Base-by-base conservation (phyloP, 306 rosid genomes). In the Malus sylvestris region DNA sequence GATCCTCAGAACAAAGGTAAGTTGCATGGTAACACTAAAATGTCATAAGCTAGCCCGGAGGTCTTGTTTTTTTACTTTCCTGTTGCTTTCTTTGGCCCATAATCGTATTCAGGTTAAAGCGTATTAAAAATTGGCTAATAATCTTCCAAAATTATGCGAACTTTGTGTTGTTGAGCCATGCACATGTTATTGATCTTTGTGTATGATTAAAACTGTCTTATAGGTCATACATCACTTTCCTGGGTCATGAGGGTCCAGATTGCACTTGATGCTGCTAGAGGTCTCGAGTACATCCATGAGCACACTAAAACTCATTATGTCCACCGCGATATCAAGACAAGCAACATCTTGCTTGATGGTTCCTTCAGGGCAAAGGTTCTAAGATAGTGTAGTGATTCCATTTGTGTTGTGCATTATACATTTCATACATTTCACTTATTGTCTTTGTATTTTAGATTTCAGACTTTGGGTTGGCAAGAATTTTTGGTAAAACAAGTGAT, bases 171-270 rank as follows among this genome's bases (percentile, higher is more conserved):
- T 53, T 64, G 69, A 79, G 68, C 72, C 40, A 15, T 73, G 59
- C 70, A 42, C 63, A 33, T 70, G 23, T 33, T 61, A 25, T 7
- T 68, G 71, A 77, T 30, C 77, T 72, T 78, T 25, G 68, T 69
- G 72, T 62, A 74, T 73, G 49, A 58, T 42, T 72, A 49, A 79
- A 53, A 79, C 72, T 77, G 75, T 73, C 72, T 82, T 84, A 38
- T 61, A 95, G 99, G 95, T 71, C 93, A 91, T 74, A 90, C 99
- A 20, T 76, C 97, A 53, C 96, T 95, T 70, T 95, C 99, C 73
- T 95, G 99, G 99, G 91, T 90, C 87, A 89, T 87, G 91, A 90
- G 99, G 86, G 93, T 92, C 53, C 99, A 95, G 85, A 91, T 95
- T 81, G 89, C 87, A 16, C 95, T 95, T 71, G 99, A 95, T 77